phyloP scores from a whole-genome alignment of 108 stramenopile species.

The Discostella pseudostelligera region DNA sequence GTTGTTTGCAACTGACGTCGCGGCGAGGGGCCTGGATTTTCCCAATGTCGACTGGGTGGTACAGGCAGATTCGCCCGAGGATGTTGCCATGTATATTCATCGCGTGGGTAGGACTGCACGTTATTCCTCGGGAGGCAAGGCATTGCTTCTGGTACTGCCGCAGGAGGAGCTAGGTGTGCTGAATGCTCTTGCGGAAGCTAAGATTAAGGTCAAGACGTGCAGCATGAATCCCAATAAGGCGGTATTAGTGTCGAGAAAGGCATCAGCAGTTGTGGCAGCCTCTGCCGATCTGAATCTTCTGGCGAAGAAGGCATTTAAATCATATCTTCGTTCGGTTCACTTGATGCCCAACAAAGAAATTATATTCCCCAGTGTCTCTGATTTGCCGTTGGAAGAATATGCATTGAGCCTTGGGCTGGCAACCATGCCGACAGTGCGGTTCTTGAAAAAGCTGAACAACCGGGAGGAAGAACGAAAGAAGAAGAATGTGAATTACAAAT shows the following conservation, averaged over 20 bases:
- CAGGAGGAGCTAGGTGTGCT: constrained; percentile 77
- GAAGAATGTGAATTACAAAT: constrained; percentile 91
- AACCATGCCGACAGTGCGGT: constrained; percentile 79
- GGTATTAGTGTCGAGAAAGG: constrained; percentile 79
- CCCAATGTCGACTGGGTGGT: constrained; percentile 98
- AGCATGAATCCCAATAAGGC: constrained; percentile 93
- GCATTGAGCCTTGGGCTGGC: constrained; percentile 90
- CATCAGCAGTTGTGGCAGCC: constrained; percentile 85
- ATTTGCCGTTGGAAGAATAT: constrained; percentile 80
- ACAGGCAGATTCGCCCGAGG: constrained; percentile 98
- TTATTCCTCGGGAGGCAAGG: constrained; percentile 81
- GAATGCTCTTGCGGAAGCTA: constrained; percentile 48
- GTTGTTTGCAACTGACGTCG: constrained; percentile 96
- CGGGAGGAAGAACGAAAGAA: constrained; percentile 78
- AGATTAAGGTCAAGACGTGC: constrained; percentile 85
- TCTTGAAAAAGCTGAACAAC: constrained; percentile 70
- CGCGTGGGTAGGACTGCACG: constrained; percentile 97
- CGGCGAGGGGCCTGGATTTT: constrained; percentile 96
- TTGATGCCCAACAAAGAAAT: constrained; percentile 89
- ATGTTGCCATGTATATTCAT: constrained; percentile 88
- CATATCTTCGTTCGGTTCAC: constrained; percentile 86
- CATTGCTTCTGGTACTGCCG: constrained; percentile 86
- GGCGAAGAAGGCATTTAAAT: constrained; percentile 91
- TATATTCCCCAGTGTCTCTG: constrained; percentile 56
- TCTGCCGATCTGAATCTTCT: constrained; percentile 64